Evolutionary conservation across 2,329 filamentous ascomycete genomes (phyloP).

Genomic region (Pezicula carpinea): DNA sequence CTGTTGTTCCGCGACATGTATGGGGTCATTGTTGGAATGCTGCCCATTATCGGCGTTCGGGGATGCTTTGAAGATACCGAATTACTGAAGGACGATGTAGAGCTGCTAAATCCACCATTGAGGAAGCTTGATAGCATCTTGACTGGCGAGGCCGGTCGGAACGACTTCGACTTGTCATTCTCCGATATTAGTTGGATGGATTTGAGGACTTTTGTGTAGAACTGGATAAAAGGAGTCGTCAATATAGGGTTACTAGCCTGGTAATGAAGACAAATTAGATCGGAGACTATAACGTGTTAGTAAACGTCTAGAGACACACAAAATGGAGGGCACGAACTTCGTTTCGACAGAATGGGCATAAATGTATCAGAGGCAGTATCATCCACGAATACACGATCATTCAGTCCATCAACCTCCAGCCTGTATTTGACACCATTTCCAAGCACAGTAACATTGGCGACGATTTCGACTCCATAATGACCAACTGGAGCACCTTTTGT

Average conservation of each 20-base stretch:
- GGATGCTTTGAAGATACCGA: constrained; percentile 28
- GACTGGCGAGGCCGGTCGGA: constrained; percentile 78
- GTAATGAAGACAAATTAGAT: constrained; percentile 67
- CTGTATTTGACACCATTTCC: constrained; percentile 48
- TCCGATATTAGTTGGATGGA: constrained; percentile 61
- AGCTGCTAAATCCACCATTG: constrained; percentile 49
- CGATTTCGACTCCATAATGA: constrained; percentile 67
- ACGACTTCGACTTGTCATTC: constrained; percentile 60
- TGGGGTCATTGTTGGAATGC: constrained; percentile 37
- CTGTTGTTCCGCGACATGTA: constrained; percentile 22
- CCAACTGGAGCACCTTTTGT: constrained; percentile 62
- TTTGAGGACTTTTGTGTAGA: constrained; percentile 73
- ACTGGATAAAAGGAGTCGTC: constrained; percentile 66
- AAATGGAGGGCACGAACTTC: constrained; percentile 47
- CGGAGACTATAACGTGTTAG: constrained; percentile 55
- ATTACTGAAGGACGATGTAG: constrained; percentile 33
- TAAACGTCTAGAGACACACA: background rate
- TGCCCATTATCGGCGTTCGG: constrained; percentile 32
- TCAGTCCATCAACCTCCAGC: constrained; percentile 57
- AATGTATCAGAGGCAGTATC: constrained; percentile 70
- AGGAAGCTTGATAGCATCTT: constrained; percentile 86
- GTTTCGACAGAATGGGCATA: constrained; percentile 66
- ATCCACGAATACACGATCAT: constrained; percentile 69
- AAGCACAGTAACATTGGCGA: constrained; percentile 54
- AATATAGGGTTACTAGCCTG: constrained; percentile 60